Evolutionary conservation across 495 filamentous ascomycete species (phyloP), one percentile per base, ranked within the genome.

Genomic region (Xylona heveae): DNA sequence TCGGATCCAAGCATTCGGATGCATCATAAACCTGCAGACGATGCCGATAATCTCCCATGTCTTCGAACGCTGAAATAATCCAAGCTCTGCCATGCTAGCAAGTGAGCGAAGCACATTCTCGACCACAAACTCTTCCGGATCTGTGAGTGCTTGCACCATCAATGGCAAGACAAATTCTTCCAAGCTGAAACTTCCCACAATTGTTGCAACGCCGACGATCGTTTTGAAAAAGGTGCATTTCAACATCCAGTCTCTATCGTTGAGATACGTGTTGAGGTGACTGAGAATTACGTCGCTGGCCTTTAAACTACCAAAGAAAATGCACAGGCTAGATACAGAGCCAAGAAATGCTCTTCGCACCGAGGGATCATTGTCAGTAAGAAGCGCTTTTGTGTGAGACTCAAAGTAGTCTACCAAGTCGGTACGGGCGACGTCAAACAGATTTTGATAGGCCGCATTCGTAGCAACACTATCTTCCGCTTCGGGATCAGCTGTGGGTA

Each of bases 151-250:
- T 51, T 92, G 90, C 6, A 93, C 63, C 83, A 99, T 93, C 8
- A 99, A 54, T 1, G 90, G 90, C 24, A 99, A 61, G 29, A 95
- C 91, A 44, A 91, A 99, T 37, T 91, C 85, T 50, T 99, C 90
- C 32, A 95, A 51, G 35, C 74, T 84, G 9, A 67, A 74, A 30
- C 74, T 78, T 4, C 90, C 90, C 24, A 95, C 61, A 39, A 91
- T 94, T 0, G 78, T 69, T 9, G 83, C 79, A 34, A 99, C 88
- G 6, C 84, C 84, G 13, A 94, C 78, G 13, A 95, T 84, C 0
- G 84, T 79, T 39, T 91, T 80, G 40, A 99, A 92, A 47, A 95
- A 95, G 13, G 90, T 82, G 45, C 80, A 92, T 48, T 92, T 92
- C 15, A 99, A 56, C 48, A 80, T 78, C 90, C 90, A 99, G 45